Evolutionary conservation across 2,329 filamentous ascomycete genomes (phyloP), one percentile per base, ranked within the genome.

Genomic region (Orbilia brochopaga): DNA sequence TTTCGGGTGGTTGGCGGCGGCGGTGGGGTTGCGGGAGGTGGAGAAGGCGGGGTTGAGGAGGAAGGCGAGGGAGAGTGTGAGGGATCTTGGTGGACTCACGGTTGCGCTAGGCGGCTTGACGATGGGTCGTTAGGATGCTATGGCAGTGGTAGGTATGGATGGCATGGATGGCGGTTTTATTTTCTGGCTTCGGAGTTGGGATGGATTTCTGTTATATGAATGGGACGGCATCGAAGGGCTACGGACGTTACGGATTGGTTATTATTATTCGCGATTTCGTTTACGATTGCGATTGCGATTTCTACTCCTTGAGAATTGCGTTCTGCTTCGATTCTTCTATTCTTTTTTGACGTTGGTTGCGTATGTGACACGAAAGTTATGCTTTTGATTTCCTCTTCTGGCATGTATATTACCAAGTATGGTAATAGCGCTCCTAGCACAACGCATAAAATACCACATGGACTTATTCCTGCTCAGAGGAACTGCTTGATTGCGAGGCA

Each of bases 1-100:
- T 73, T 86, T 85, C 77, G 80, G 79, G 73, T 86, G 85, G 76
- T 78, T 86, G 15, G 81, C 83, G 64, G 83, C 83, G 2, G 80
- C 80, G 0, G 80, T 83, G 0, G 82, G 81, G 64, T 78, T 86
- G 79, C 80, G 79, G 61, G 83, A 85, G 78, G 76, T 85, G 54
- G 79, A 81, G 75, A 78, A 75, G 58, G 61, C 52, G 27, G 63
- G 50, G 19, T 63, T 79, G 30, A 66, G 76, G 24, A 55, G 17
- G 48, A 74, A 61, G 53, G 57, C 55, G 73, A 57, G 37, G 8
- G 55, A 48, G 17, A 30, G 19, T 19, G 44, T 23, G 11, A 15
- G 3, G 27, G 27, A 44, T 13, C 15, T 48, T 23, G 44, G 44
- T 3, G 44, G 19, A 10, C 11, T 48, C 11, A 19, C 44, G 11